phyloP scores from a whole-genome alignment of 2,329 filamentous ascomycete genomes.

The Colletotrichum truncatum region DNA sequence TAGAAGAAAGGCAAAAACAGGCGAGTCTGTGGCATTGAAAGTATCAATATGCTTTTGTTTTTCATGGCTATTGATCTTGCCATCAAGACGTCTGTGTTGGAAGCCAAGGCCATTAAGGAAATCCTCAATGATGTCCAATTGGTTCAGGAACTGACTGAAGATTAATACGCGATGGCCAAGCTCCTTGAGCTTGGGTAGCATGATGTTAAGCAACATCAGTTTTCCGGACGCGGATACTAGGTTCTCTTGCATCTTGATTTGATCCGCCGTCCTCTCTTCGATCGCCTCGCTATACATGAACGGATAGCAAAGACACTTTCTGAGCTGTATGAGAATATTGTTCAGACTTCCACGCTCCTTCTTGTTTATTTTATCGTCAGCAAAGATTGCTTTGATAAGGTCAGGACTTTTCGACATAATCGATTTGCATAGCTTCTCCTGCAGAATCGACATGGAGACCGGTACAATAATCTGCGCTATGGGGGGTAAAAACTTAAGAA shows the following conservation, averaged over 20 bases:
- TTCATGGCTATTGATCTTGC: conserved; percentile 80
- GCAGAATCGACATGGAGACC: conserved; percentile 92
- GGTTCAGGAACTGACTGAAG: conserved; percentile 93
- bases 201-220: conserved; percentile 81
- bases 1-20: conserved; percentile 88
- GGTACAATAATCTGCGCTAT: conserved; percentile 96
- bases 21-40: conserved; percentile 86
- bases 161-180: conserved; percentile 91
- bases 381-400: conserved; percentile 87
- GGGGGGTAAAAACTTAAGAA: conserved; percentile 89
- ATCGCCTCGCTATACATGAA: conserved; percentile 93
- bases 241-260: conserved; percentile 75
- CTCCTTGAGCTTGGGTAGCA: conserved; percentile 87
- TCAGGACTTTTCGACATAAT: conserved; percentile 92
- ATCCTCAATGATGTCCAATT: conserved; percentile 91
- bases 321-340: conserved; percentile 95
- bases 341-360: conserved; percentile 83
- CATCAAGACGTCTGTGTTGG: conserved; percentile 83
- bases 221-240: conserved; percentile 93
- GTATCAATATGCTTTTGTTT: conserved; percentile 96
- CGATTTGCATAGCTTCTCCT: conserved; percentile 93
- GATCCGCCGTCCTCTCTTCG: conserved; percentile 78
- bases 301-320: conserved; percentile 94
- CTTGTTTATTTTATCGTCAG: conserved; percentile 70
- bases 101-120: conserved; percentile 82